Base-by-base conservation (phyloP, 495 filamentous ascomycete species). In the Penicillium dipodomyicola region DNA sequence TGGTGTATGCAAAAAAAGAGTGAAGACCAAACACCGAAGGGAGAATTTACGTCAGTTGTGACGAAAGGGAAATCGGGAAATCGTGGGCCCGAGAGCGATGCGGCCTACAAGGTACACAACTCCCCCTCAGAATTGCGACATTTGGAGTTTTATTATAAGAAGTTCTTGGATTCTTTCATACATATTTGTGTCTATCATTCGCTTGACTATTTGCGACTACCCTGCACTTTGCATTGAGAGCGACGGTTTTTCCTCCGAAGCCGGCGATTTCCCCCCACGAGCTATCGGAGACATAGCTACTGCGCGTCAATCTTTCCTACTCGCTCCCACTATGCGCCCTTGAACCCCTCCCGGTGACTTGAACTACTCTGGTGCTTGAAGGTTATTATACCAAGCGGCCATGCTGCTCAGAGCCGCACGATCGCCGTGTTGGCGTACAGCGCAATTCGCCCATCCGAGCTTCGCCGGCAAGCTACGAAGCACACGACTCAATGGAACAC, bases 321-420 rank as follows among this genome's bases (percentile, higher is more conserved):
- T 39, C 42, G 51, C 32, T 25, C 59, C 23, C 61, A 72, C 51
- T 52, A 76, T 76, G 71, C 61, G 53, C 54, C 64, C 60, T 62
- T 74, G 64, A 68, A 33, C 23, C 5, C 47, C 22, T n/a, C 7
- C 20, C 7, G 27, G 51, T 39, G 39, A 53, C 11, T 22, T 32
- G 15, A 54, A 49, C 15, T 25, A 51, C 15, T 19, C 22, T 14
- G 35, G 42, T 43, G 52, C 39, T 41, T 35, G 43, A 22, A 14
- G 14, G 17, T 20, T 22, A 17, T 44, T 20, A 14, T 27, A 45
- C 48, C 47, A 45, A 49, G 61, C 62, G 63, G 65, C 56, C 59
- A 78, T 78, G 76, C 74, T 78, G 67, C 73, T 67, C 63, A 71
- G 70, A 69, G 74, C 76, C 59, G 70, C 70, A 32, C 72, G 71